Base-by-base conservation (phyloP, 2,329 filamentous ascomycete genomes). In the Aspergillus japonicus region DNA sequence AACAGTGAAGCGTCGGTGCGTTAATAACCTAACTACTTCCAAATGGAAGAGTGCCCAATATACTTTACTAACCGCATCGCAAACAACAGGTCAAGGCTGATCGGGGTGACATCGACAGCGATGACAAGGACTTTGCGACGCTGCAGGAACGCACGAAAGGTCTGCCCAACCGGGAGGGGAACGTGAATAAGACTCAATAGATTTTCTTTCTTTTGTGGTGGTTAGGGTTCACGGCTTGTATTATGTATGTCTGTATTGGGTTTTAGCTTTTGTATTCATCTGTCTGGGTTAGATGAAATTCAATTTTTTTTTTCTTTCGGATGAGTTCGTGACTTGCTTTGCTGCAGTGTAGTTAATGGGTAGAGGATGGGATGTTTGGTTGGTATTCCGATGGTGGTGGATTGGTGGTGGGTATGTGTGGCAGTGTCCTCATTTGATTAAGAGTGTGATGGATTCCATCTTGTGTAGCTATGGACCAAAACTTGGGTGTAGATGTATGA, bases 1-100 rank as follows among this genome's bases (percentile, higher is more conserved):
- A 86, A 91, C 76, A 90, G 88, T 75, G 91, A 96, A 80, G 89
- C 90, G 74, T 86, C 85, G 67, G 82, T 95, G 77, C 65, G 83
- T 76, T 58, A 47, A 29, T 33, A 48, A n/a, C 24, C 24, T 26
- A 26, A 7, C 24, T 26, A 23, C 21, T 26, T 26, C 24, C 5
- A 26, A 26, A 7, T 7, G 24, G 24, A 5, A 26, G 24, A 26
- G 24, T 26, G 7, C 21, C 21, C 21, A 3, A 23, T 23, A 23
- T 23, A 23, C 21, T 3, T 23, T 56, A 44, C 50, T 35, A 10
- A 42, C 7, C 7, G 26, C 26, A 29, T 29, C 11, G n/a, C 24
- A 14, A 57, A 35, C 14, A 29, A 69, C 61, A 74, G 77, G 75
- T 77, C 76, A 88, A 85, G 79, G 89, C 87, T 47, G 89, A 89